These are phyloP conservation scores for Russula sp. DNA, from an alignment of 768 basidiomycete species.

Conservation along the genomic window DNA sequence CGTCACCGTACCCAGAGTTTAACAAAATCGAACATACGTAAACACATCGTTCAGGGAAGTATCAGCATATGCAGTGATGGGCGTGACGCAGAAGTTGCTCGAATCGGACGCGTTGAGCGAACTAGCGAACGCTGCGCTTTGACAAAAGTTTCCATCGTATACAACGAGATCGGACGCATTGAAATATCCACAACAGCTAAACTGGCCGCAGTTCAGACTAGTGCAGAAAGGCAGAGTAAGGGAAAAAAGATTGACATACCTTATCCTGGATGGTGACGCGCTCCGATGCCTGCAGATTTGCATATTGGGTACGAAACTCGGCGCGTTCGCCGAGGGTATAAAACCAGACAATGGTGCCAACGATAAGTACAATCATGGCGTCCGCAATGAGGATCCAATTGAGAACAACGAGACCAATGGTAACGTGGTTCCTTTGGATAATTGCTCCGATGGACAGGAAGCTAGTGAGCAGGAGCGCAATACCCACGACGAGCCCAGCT, in stretches of 20 bases:
- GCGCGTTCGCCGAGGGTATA: slow-evolving; percentile 64
- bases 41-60: slow-evolving; percentile 72
- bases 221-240: neutral
- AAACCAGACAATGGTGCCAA: slow-evolving; percentile 78
- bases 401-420: slow-evolving; percentile 60
- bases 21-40: slow-evolving; percentile 49
- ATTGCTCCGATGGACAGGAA: slow-evolving; percentile 64
- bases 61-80: slow-evolving; percentile 62
- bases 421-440: slow-evolving; percentile 61
- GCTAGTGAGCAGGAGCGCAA: slow-evolving; percentile 58
- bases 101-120: slow-evolving; percentile 28
- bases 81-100: slow-evolving; percentile 63
- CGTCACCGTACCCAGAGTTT: neutral
- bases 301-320: slow-evolving; percentile 58
- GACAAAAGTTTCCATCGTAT: slow-evolving; percentile 58
- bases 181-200: slow-evolving; percentile 84
- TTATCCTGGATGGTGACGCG: slow-evolving; percentile 62
- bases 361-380: slow-evolving; percentile 47
- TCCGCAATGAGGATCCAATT: slow-evolving; percentile 70
- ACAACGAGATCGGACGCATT: slow-evolving; percentile 41
- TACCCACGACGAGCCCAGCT: slow-evolving; percentile 70
- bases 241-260: slow-evolving; percentile 35
- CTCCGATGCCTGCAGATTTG: slow-evolving; percentile 35
- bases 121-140: slow-evolving; percentile 30
- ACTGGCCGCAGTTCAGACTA: slow-evolving; percentile 34